Evolutionary conservation across 2,329 filamentous ascomycete species (phyloP).

Genomic region (Xylariales sp.): DNA sequence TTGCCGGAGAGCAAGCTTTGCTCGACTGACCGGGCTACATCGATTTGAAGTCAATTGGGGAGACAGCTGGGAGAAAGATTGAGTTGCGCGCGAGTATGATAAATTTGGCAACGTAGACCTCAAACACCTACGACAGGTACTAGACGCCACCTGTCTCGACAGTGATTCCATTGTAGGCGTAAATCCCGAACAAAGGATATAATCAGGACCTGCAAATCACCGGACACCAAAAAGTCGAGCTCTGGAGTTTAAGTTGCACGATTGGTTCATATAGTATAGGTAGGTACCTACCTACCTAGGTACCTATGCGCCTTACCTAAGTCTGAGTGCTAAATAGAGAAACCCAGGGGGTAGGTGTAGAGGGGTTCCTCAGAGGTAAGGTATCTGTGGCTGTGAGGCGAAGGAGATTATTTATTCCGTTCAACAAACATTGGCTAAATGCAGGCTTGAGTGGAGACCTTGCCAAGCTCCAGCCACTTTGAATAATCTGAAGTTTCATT

Average conservation of each 20-base stretch:
- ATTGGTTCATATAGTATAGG: not conserved
- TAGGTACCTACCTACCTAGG: not conserved
- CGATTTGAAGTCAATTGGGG: slow-evolving; percentile 24
- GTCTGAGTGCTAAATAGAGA: not conserved
- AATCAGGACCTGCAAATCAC: slow-evolving; percentile 6
- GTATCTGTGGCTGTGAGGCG: slow-evolving; percentile 4
- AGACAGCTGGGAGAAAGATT: slow-evolving; percentile 42
- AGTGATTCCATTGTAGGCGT: slow-evolving; percentile 46
- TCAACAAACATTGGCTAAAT: slow-evolving; percentile 8
- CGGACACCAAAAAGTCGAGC: slow-evolving; percentile 15
- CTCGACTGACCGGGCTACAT: slow-evolving; percentile 27
- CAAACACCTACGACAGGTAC: slow-evolving; percentile 48
- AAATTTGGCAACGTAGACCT: slow-evolving; percentile 38
- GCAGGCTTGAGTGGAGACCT: not conserved
- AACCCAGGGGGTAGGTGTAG: not conserved
- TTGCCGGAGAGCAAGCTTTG: slow-evolving; percentile 29
- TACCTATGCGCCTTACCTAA: not conserved
- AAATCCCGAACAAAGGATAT: not conserved
- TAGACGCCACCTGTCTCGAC: slow-evolving; percentile 45
- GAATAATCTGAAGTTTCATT: not conserved
- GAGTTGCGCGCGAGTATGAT: slow-evolving; percentile 36
- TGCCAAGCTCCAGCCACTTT: slow-evolving; percentile 29
- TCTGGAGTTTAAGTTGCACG: slow-evolving; percentile 22
- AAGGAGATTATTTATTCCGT: slow-evolving; percentile 7
- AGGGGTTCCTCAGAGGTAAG: too few species aligned